Conservation (phyloP, 768 basidiomycete species). For the Lactarius deliciosus region DNA sequence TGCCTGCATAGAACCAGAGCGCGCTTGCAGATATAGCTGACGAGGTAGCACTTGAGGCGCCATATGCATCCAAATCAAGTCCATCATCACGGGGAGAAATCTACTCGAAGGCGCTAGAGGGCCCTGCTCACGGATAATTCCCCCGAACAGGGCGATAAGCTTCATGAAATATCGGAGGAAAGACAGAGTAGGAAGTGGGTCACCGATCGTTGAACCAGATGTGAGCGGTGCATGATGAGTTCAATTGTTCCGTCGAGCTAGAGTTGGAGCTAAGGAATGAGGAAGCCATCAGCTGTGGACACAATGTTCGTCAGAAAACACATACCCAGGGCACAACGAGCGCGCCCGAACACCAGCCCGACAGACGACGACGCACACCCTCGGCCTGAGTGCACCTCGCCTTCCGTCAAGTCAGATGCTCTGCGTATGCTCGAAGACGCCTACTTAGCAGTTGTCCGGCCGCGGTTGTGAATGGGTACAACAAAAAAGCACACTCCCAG, state of each 20-base stretch:
- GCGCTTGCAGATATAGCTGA: background rate
- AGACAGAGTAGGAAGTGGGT: background rate
- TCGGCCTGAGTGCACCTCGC: conserved; percentile 12
- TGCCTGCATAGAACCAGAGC: background rate
- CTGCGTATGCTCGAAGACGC: background rate
- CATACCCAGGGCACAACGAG: background rate
- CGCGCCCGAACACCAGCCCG: conserved; percentile 1
- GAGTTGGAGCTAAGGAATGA: background rate
- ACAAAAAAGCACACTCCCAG: background rate
- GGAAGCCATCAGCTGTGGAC: background rate
- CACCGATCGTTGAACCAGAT: background rate
- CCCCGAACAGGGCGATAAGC: conserved; percentile 3
- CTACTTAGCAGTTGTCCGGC: background rate
- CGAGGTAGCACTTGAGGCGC: background rate
- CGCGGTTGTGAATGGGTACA: background rate
- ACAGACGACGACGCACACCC: conserved; percentile 2
- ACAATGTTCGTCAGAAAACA: background rate
- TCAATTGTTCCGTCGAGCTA: background rate
- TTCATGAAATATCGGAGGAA: background rate
- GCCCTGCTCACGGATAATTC: background rate
- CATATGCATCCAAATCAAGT: background rate
- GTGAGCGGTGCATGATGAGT: background rate
- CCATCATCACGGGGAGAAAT: background rate
- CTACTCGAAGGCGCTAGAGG: background rate
- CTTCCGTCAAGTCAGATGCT: background rate